Evolutionary conservation across 257 asterid species (phyloP).

Genomic region (Scutellaria minor): DNA sequence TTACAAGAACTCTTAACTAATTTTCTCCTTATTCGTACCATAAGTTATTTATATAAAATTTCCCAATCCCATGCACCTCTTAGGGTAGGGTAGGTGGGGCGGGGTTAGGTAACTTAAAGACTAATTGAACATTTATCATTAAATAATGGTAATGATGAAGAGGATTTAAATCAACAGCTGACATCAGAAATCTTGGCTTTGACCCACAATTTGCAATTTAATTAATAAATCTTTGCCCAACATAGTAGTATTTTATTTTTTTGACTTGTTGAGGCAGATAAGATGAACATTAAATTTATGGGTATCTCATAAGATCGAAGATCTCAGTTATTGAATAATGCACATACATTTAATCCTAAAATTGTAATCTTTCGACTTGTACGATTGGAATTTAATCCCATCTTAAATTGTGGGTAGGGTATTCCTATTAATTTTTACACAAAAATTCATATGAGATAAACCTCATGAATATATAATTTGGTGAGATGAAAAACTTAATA

Average conservation of each 20-base stretch:
- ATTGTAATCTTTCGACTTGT: conserved; percentile 13
- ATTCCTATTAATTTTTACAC: conserved; percentile 8
- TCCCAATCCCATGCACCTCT: background rate
- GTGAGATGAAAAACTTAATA: no score
- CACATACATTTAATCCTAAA: conserved; percentile 4
- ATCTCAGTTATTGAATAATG: conserved; percentile 25
- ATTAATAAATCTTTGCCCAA: conserved; percentile 3
- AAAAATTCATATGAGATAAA: no score
- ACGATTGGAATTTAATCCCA: conserved; percentile 29
- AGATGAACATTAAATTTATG: conserved; percentile 16
- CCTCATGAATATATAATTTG: no score
- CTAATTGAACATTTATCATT: background rate
- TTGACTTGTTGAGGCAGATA: conserved; percentile 13
- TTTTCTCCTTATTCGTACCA: no score
- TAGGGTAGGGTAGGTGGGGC: background rate
- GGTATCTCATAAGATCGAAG: conserved; percentile 21
- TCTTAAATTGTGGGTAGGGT: conserved; percentile 38
- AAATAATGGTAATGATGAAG: background rate
- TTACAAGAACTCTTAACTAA: no score
- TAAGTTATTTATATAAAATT: no score
- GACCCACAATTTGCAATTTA: background rate
- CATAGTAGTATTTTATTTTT: background rate
- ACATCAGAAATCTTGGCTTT: background rate
- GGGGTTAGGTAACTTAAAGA: background rate
- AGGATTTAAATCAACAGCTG: background rate